Percentiles rank a stretch among this genome's conserved stretches.
phyloP scores from a whole-genome alignment of 2,329 filamentous ascomycete species.

The Plectosphaerella plurivora region DNA sequence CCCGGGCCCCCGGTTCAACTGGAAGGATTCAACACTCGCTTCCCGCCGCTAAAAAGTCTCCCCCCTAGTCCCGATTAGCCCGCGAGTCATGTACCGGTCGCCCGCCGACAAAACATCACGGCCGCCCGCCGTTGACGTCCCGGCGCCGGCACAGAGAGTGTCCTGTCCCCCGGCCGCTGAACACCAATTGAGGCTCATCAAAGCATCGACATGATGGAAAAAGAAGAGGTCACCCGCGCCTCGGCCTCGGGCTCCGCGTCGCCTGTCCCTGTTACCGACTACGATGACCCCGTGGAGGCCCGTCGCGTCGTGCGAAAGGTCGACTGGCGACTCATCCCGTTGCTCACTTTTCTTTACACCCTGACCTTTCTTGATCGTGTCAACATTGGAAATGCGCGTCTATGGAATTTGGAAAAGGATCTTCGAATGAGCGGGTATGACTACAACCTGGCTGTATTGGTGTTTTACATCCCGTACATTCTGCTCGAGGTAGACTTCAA shows the following conservation, averaged over 20 bases:
- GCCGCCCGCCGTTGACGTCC: too few species aligned
- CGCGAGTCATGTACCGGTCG: background rate
- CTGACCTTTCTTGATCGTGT: constrained; percentile 19
- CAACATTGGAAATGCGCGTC: constrained; percentile 24
- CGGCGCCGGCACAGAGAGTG: too few species aligned
- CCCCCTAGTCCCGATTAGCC: background rate
- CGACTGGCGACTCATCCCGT: constrained; percentile 17
- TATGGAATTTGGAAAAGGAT: constrained; percentile 24
- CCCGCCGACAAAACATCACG: too few species aligned
- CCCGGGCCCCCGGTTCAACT: too few species aligned
- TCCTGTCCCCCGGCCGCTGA: too few species aligned
- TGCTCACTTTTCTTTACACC: constrained; percentile 19
- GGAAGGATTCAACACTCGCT: background rate
- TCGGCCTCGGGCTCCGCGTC: too few species aligned
- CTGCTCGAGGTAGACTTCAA: constrained; percentile 42
- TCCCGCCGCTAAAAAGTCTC: background rate
- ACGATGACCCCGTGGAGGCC: constrained; percentile 7
- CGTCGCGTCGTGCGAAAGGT: constrained; percentile 15
- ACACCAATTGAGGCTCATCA: too few species aligned
- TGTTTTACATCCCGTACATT: constrained; percentile 27
- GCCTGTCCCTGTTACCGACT: too few species aligned
- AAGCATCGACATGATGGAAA: background rate
- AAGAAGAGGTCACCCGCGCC: background rate
- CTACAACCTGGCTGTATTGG: constrained; percentile 20
- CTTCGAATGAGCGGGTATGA: constrained; percentile 21